These are phyloP conservation scores for Teunomyces tritomae DNA, from an alignment of 805 yeast species.

Conservation along the genomic window DNA sequence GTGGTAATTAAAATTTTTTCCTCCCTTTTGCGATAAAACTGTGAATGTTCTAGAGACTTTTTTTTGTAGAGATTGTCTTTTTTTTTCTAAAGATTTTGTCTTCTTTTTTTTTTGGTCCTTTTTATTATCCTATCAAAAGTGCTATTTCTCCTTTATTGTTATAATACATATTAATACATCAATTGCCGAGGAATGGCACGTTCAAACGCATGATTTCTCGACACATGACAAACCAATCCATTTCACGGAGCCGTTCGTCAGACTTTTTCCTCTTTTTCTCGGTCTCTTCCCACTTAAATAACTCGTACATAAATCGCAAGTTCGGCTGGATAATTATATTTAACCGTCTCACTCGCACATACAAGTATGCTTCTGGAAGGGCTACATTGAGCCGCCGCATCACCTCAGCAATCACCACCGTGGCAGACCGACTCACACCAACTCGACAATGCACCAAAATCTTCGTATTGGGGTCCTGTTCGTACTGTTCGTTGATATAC, in stretches of 20 bases:
- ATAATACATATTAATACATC: slow-evolving; percentile 5
- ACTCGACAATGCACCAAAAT: slow-evolving; percentile 88
- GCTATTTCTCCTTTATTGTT: neutral
- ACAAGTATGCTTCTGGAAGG: slow-evolving; percentile 77
- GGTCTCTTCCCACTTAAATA: slow-evolving; percentile 56
- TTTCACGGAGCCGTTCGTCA: slow-evolving; percentile 46
- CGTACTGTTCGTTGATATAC: slow-evolving; percentile 51
- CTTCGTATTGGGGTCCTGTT: slow-evolving; percentile 22
- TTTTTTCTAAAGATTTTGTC: no score
- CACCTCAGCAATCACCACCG: slow-evolving; percentile 93
- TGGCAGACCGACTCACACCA: slow-evolving; percentile 93
- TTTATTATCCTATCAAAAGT: no score
- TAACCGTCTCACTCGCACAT: slow-evolving; percentile 83
- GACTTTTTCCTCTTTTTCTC: slow-evolving; percentile 13
- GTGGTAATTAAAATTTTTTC: neutral
- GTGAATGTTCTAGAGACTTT: neutral
- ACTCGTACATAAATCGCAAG: slow-evolving; percentile 84
- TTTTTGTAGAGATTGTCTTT: neutral
- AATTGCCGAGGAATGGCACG: slow-evolving; percentile 51
- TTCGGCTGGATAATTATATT: slow-evolving; percentile 95
- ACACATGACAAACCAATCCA: slow-evolving; percentile 88
- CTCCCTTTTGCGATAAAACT: neutral
- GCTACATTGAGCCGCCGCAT: slow-evolving; percentile 71
- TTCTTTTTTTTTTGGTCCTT: no score
- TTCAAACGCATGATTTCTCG: slow-evolving; percentile 79